Base-by-base conservation (phyloP, 305 asterid genomes). In the Coffea humblotiana region DNA sequence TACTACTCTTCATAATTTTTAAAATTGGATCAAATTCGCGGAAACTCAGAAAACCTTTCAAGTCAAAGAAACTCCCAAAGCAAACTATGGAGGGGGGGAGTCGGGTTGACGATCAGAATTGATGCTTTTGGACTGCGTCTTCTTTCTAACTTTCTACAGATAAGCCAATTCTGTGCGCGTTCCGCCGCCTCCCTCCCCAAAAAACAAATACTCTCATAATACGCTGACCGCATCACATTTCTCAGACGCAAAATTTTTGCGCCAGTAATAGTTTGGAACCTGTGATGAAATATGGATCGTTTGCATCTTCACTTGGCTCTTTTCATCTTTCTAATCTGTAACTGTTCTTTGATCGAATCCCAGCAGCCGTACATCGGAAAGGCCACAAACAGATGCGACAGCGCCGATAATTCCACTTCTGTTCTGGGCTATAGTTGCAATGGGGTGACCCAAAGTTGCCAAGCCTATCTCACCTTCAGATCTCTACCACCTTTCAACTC, bases 371-470 rank as follows among this genome's bases (percentile, higher is more conserved):
- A 95, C 81, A 87, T 85, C 65, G 1, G 89, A 45, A 27, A 25
- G 13, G 85, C 75, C n/a, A 61, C 77, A 10, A 74, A 84, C 32
- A 10, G 0, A n/a, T 90, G 94, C 80, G 64, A 12, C 64, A 48
- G 7, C 85, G 64, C 54, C 27, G 82, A 87, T 56, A 82, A 78
- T 70, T 82, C 94, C 8, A 79, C 89, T 48, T 82, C 98, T 56
- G 92, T 75, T 76, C 89, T 91, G 32, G 98, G 99, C 60, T 95
- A 95, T 82, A 64, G 81, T 72, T 94, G 99, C 87, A 95, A 95
- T 78, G 99, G 97, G 77, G 48, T 21, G 25, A 71, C 69, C 82
- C 87, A 72, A 27, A 75, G 71, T 49, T 95, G 98, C 83, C 92
- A 87, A 79, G 71, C 98, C 27, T 95, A 92, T 76, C 93, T 95